Evolutionary conservation across 2,329 filamentous ascomycete species (phyloP).

Genomic region (Stylonectria norvegica): DNA sequence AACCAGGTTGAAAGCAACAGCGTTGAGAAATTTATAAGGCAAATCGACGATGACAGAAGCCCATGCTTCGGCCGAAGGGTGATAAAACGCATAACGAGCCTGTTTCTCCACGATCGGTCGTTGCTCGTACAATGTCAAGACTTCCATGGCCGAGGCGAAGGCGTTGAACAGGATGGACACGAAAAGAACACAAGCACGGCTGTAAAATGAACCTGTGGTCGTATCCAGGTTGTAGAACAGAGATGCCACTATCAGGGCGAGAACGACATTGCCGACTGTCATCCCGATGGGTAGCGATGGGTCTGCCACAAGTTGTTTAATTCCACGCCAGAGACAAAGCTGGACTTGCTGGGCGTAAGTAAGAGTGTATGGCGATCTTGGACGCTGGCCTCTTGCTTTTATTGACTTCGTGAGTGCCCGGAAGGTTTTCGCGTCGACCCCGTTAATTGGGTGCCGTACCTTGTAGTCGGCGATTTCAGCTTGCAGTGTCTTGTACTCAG

Average conservation of each 20-base stretch:
- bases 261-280: conserved; percentile 43
- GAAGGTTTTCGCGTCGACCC: conserved; percentile 46
- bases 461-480: conserved; percentile 53
- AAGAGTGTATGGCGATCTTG: conserved; percentile 21
- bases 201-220: conserved; percentile 12
- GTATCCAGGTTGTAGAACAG: conserved; percentile 43
- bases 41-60: conserved; percentile 38
- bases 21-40: conserved; percentile 37
- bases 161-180: conserved; percentile 20
- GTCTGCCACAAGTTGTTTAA: conserved; percentile 38
- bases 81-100: conserved; percentile 33
- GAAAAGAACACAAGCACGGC: conserved; percentile 12
- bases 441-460: conserved; percentile 24
- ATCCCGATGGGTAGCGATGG: conserved; percentile 37
- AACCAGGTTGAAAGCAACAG: conserved; percentile 41
- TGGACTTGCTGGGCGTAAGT: conserved; percentile 20
- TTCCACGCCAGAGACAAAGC: conserved; percentile 32
- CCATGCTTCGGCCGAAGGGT: conserved; percentile 30
- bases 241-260: conserved; percentile 50
- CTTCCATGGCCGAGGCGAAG: conserved; percentile 15
- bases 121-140: conserved; percentile 25
- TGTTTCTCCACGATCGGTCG: conserved; percentile 35
- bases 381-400: conserved; percentile 41
- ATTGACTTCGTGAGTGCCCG: conserved; percentile 42
- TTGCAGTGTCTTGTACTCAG: conserved; percentile 34